Conservation (phyloP, 1,284 basidiomycete genomes). For the Salmacisia buchloeana region DNA sequence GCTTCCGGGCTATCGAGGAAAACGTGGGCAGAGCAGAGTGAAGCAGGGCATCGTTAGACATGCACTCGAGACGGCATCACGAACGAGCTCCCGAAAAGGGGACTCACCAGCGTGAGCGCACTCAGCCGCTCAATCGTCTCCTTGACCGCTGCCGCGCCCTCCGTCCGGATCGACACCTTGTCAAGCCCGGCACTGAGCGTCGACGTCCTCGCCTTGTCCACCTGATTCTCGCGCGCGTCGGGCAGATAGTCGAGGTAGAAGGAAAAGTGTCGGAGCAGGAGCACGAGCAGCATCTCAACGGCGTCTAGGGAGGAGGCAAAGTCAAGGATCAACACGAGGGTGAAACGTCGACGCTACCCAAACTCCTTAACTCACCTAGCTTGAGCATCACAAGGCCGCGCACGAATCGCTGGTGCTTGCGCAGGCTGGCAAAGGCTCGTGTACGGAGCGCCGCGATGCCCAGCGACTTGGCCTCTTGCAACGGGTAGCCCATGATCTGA, state of each 20-base stretch:
- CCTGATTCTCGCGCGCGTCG: slow-evolving; percentile 9
- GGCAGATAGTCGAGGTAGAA: slow-evolving; percentile 52
- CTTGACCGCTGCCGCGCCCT: slow-evolving; percentile 22
- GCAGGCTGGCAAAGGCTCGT: slow-evolving; percentile 58
- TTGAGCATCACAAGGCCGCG: slow-evolving; percentile 56
- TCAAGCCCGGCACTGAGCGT: slow-evolving; percentile 18
- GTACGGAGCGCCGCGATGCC: slow-evolving; percentile 22
- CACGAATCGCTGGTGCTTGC: slow-evolving; percentile 58
- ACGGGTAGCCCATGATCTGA: slow-evolving; percentile 26
- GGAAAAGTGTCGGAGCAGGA: slow-evolving; percentile 77
- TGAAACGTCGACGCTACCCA: slow-evolving; percentile 12
- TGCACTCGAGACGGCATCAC: no score
- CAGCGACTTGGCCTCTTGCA: slow-evolving; percentile 17
- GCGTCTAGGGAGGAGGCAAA: slow-evolving; percentile 56
- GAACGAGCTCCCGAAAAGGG: no score
- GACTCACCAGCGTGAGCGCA: slow-evolving; percentile 13
- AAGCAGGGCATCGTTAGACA: no score
- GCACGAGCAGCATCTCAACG: slow-evolving; percentile 73
- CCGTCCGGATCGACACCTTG: slow-evolving; percentile 27
- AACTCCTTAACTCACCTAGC: slow-evolving; percentile 56
- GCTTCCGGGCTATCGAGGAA: background rate
- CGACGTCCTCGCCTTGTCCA: background rate
- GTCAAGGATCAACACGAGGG: slow-evolving; percentile 31
- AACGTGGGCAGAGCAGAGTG: no score
- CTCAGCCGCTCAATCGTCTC: slow-evolving; percentile 1